Evolutionary conservation across 2,329 filamentous ascomycete genomes (phyloP).

Genomic region (Coniella vitis): DNA sequence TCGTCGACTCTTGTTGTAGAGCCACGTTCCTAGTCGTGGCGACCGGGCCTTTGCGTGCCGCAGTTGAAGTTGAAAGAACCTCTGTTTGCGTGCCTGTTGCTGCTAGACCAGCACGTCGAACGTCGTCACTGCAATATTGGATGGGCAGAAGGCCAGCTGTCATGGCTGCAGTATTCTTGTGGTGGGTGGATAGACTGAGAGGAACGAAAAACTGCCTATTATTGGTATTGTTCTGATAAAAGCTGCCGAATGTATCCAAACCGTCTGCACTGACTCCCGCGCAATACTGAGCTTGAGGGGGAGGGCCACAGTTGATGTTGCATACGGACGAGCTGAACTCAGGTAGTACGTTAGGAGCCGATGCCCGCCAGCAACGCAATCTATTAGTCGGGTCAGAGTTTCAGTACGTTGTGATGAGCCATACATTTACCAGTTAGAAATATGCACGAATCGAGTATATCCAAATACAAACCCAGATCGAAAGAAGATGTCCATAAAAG

Average conservation of each 20-base stretch:
- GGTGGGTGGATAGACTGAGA: background rate
- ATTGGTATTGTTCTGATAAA: background rate
- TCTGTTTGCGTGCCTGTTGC: too few species aligned
- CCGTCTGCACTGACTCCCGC: background rate
- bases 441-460: too few species aligned
- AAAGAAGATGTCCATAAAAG: background rate
- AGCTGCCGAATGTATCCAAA: background rate
- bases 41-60: too few species aligned
- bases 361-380: background rate
- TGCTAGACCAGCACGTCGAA: too few species aligned
- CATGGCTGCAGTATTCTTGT: background rate
- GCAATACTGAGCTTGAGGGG: background rate
- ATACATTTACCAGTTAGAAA: too few species aligned
- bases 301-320: background rate
- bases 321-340: background rate
- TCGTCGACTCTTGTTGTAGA: too few species aligned
- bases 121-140: too few species aligned
- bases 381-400: background rate
- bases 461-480: too few species aligned
- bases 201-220: background rate
- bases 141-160: too few species aligned
- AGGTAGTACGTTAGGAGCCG: background rate
- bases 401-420: too few species aligned
- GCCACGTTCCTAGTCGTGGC: too few species aligned
- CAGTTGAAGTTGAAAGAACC: too few species aligned